Evolutionary conservation across 768 basidiomycete species (phyloP), one percentile per base, ranked within the genome.

Genomic region (Termitomyces sp.): DNA sequence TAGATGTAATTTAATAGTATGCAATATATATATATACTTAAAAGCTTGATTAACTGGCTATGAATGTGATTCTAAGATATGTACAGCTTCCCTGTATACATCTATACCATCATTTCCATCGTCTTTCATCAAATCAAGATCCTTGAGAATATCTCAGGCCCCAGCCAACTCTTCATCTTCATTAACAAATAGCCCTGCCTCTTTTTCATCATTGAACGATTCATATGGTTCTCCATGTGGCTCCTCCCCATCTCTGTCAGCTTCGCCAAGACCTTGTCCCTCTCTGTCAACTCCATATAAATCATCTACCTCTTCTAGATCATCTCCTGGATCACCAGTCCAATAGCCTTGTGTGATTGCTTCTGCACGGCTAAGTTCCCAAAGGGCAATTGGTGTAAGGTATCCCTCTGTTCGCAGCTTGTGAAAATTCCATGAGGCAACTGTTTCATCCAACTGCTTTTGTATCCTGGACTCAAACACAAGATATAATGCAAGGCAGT

Each of bases 381-480:
- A 73, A 1, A 73, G 59, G 0, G 70, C 66, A 2, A 65, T 39
- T 0, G 70, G 72, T 0, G 66, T 64, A 32, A 55, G 59, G 56
- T 70, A 56, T 4, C 50, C 38, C 9, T 56, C 70, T 1, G 71
- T 71, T 0, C 70, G 63, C 2, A 74, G 35, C 16, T 61, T 55
- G 63, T 74, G 72, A 16, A 60, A 46, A 51, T 74, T 73, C 73
- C 70, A 73, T 0, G 70, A 69, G 2, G 55, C 13, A 2, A 7
- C 18, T 4, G 71, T 67, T 20, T 65, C 60, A 40, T 71, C 62
- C 9, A 74, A 67, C 8, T 66, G 70, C 9, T 44, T 56, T 58
- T 74, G 73, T 16, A 74, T 71, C 9, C 69, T 63, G 12, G 68
- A 66, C 18, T 71, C 73, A 59, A 61, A 74, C 1, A 74, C 70